Evolutionary conservation across 2,329 filamentous ascomycete species (phyloP), one percentile per base, ranked within the genome.

Genomic region (Ceratocystis cacaofunesta): DNA sequence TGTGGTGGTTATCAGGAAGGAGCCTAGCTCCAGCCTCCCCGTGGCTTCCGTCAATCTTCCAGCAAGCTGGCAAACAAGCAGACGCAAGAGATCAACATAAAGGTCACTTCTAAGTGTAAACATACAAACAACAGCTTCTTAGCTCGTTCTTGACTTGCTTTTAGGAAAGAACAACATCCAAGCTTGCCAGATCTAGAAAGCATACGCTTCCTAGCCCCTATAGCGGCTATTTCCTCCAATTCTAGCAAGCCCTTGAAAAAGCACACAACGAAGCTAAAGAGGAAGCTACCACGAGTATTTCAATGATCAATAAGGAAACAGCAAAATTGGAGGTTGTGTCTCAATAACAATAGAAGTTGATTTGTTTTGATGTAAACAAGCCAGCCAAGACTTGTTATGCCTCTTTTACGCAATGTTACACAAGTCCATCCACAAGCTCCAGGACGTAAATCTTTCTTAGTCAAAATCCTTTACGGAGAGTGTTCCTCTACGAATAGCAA

Each of bases 351-450:
- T 32, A 32, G 36, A 41, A 41, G 36, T 12, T 15, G 10, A 15
- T 52, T 58, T 19, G 55, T 36, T 58, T 58, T 58, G 28, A 32
- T 58, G 55, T 58, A 58, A 36, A 58, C 55, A 58, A 58, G 15
- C 8, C 17, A 58, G 17, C 30, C 10, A 57, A 30, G 22, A 28
- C 22, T 52, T 52, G 22, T 12, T 19, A 4, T 10, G 8, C 48
- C 25, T 52, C 48, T 10, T 52, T 28, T n/a, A 28, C 48, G 36
- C 10, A 41, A 15, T 28, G 48, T 52, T 52, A 52, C 48, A 52
- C 48, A 52, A 25, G 10, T 19, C 19, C 10, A 52, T 15, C 3
- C 6, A 5, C 48, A 28, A 28, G 25, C 22, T 8, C 10, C 22
- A 25, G 6, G 22, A 17, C 22, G 36, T 3, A 5, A 22, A 28